phyloP scores from a whole-genome alignment of 352 stramenopile species.

The Pythium brachiatum region DNA sequence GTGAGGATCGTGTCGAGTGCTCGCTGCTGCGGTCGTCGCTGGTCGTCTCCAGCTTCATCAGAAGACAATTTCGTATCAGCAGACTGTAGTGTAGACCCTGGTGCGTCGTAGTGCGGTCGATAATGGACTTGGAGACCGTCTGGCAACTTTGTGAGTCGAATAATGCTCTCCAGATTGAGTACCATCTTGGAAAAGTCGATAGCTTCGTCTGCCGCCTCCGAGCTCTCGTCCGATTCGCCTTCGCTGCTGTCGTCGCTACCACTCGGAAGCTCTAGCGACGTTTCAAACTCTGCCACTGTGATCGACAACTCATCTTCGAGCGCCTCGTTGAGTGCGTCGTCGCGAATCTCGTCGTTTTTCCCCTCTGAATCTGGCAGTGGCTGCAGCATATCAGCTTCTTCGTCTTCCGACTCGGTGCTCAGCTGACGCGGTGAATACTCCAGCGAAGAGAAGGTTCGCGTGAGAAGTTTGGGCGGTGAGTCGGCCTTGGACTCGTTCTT shows the following conservation, averaged over 20 bases:
- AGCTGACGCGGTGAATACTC: constrained; percentile 27
- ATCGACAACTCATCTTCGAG: background rate
- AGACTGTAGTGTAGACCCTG: constrained; percentile 20
- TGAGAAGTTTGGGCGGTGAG: constrained; percentile 64
- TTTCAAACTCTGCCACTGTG: constrained; percentile 7
- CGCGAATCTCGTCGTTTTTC: constrained; percentile 25
- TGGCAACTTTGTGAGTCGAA: constrained; percentile 74
- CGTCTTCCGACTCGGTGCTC: constrained; percentile 5
- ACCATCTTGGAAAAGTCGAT: constrained; percentile 52
- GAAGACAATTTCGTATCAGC: background rate
- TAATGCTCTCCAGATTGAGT: constrained; percentile 82
- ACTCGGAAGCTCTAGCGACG: constrained; percentile 17
- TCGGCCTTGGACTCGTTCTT: constrained; percentile 60
- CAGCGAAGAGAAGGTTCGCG: constrained; percentile 51
- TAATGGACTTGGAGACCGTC: constrained; percentile 82
- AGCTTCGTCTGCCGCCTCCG: constrained; percentile 34
- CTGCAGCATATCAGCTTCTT: background rate
- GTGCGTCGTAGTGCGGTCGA: constrained; percentile 66
- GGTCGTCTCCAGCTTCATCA: background rate
- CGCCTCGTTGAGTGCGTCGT: constrained; percentile 3
- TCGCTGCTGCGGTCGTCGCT: background rate
- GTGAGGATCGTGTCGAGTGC: constrained; percentile 46
- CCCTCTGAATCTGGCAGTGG: constrained; percentile 17
- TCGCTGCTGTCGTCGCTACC: constrained; percentile 37
- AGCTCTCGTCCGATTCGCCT: constrained; percentile 34